Conservation (phyloP, 2,329 filamentous ascomycete species). For the Cercospora brassicicola region DNA sequence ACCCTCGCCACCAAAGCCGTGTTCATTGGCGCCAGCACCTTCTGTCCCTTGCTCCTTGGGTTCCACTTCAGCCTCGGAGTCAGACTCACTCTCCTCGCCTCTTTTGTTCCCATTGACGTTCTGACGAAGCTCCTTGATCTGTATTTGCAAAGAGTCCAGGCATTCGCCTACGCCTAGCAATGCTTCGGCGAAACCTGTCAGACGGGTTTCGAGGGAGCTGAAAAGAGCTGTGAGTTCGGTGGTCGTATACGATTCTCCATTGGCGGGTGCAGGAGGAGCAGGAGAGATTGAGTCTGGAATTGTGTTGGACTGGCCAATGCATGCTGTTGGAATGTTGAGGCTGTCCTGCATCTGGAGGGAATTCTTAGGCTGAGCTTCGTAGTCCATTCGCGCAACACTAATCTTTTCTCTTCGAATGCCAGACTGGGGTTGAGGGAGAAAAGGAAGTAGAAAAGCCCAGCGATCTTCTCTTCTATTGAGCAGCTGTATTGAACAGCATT, state of each 20-base stretch:
- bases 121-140: background rate
- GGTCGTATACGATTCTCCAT: background rate
- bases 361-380: no score
- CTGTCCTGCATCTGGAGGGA: no score
- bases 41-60: background rate
- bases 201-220: background rate
- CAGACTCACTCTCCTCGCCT: background rate
- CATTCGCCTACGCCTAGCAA: slow-evolving; percentile 1
- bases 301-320: background rate
- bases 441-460: no score
- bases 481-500: no score
- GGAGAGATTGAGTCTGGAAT: no score
- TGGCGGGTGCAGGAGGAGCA: background rate
- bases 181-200: background rate
- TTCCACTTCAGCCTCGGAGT: background rate
- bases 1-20: no score
- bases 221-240: background rate
- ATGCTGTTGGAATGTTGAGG: background rate
- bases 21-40: background rate
- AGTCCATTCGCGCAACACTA: no score
- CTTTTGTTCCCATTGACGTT: background rate
- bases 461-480: no score
- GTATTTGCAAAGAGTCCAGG: background rate
- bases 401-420: no score
- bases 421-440: no score